Evolutionary conservation across 495 filamentous ascomycete genomes (phyloP), one percentile per base, ranked within the genome.

Genomic region (Bryoglossum gracile): DNA sequence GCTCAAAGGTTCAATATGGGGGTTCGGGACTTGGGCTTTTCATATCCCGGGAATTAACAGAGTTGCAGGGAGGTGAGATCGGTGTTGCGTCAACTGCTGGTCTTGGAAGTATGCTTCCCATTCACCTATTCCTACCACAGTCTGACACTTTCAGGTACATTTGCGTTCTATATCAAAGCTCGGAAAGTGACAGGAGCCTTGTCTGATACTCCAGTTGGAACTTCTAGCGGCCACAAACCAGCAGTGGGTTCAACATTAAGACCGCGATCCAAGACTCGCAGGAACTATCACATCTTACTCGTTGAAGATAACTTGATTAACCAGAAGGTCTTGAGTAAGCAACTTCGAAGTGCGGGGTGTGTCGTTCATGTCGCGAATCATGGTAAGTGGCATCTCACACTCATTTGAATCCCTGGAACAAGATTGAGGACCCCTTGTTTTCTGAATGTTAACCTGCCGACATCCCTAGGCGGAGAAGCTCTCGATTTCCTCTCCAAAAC

Each of bases 281-380:
- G 17, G 3, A 38, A 36, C 13, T 52, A 40, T n/a, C 70, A 75
- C 39, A 65, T 77, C 4, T 73, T 92, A 4, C 77, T 94, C 9
- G 86, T 91, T 0, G 88, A 94, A 62, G 87, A 91, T 59, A 92
- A 94, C 54, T 59, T 87, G 8, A 82, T 94, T 32, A 91, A 90
- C 58, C 83, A 86, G 55, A 77, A 73, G 37, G 81, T 91, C 1
- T 32, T 59, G 3, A 33, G 81, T 45, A 77, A 80, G 24, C 84
- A 87, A 57, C 70, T 94, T n/a, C 68, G 73, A 28, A 81, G 78
- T 19, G 65, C 76, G 5, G 86, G 87, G 13, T 87, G 81, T 53
- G 74, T 75, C 25, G 81, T 85, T 3, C 68, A 78, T 28, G 76
- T 87, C 0, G 87, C 86, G 24, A 89, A 83, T 51, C 85, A 94